Evolutionary conservation across 768 basidiomycete species (phyloP).

Genomic region (Hygrocybe punicea): DNA sequence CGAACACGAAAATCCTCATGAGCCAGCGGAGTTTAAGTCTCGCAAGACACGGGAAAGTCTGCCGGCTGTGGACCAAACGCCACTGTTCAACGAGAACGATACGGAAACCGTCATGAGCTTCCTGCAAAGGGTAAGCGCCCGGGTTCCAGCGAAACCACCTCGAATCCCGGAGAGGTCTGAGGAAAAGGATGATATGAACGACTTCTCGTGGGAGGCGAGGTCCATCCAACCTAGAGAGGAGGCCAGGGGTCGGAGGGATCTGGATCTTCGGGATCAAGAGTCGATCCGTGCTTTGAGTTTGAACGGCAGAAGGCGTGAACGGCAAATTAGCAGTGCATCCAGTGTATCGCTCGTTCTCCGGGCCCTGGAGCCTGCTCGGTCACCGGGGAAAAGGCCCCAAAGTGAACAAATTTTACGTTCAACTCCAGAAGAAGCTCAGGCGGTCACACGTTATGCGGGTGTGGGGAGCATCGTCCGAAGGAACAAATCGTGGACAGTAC

Average conservation of each 20-base stretch:
- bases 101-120: conserved; percentile 23
- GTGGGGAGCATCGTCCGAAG: neutral
- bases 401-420: too few relatives aligned
- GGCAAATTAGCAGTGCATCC: neutral
- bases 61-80: conserved; percentile 45
- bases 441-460: neutral
- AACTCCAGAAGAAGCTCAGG: too few relatives aligned
- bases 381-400: too few relatives aligned
- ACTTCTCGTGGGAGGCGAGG: conserved; percentile 4
- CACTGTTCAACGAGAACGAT: conserved; percentile 35
- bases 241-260: neutral
- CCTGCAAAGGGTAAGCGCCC: conserved; percentile 15
- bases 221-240: neutral
- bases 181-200: neutral
- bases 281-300: neutral
- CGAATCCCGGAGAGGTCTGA: neutral
- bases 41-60: conserved; percentile 35
- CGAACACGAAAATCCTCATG: conserved; percentile 8
- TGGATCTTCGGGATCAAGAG: neutral
- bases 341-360: neutral
- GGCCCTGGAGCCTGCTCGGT: neutral
- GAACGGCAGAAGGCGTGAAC: neutral
- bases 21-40: conserved; percentile 6
- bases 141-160: neutral
- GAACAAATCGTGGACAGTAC: neutral